Conservation (phyloP, 331 rosid species). For the Malus hybrid region DNA sequence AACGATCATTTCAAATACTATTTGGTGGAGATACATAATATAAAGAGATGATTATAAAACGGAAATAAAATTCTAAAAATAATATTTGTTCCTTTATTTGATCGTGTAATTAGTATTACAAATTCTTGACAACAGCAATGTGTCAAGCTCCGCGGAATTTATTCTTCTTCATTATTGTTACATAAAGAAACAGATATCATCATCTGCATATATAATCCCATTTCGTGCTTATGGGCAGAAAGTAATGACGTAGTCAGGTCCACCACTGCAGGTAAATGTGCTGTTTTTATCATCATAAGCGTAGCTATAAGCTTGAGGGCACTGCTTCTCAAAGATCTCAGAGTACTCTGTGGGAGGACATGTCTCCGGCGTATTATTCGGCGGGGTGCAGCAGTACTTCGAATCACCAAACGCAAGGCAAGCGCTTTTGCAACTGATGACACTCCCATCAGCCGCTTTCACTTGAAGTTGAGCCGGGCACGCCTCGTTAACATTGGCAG, state of each 20-base stretch:
- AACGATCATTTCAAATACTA: no score
- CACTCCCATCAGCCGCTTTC: background rate
- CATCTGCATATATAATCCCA: no score
- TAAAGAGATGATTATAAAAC: no score
- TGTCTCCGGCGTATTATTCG: background rate
- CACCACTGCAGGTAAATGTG: constrained; percentile 36
- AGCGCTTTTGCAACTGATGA: constrained; percentile 6
- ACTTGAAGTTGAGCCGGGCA: constrained; percentile 31
- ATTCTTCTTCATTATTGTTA: background rate
- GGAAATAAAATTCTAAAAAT: no score
- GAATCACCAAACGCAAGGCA: constrained; percentile 29
- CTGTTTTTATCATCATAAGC: constrained; percentile 43
- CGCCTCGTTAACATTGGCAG: background rate
- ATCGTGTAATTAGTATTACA: background rate
- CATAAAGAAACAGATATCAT: no score
- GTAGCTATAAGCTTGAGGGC: constrained; percentile 58
- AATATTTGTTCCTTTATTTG: background rate
- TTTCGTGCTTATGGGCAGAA: constrained; percentile 37
- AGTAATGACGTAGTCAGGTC: constrained; percentile 32
- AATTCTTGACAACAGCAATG: background rate
- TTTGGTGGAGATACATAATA: no score
- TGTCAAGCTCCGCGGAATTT: background rate
- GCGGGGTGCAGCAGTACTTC: constrained; percentile 38
- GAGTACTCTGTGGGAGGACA: constrained; percentile 40
- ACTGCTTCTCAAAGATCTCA: constrained; percentile 13